Evolutionary conservation across 2,329 filamentous ascomycete genomes (phyloP).

Genomic region (Lithohypha guttulata): DNA sequence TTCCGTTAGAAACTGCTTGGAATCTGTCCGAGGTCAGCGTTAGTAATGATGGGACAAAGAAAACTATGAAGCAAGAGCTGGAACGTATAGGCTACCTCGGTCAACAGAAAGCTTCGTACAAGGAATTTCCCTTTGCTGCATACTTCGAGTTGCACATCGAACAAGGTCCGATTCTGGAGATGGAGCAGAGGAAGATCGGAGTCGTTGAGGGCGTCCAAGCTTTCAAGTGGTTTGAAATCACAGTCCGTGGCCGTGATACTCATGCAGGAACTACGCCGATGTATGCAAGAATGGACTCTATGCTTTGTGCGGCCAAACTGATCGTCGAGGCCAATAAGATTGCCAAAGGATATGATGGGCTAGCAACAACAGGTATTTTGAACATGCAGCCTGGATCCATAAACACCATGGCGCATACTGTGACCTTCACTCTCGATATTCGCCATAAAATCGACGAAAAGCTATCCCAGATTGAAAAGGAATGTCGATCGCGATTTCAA

Average conservation of each 20-base stretch:
- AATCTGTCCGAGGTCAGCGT: conserved; percentile 49
- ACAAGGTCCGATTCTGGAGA: conserved; percentile 66
- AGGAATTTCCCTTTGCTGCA: conserved; percentile 55
- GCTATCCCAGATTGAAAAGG: conserved; percentile 17
- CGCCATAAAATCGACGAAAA: conserved; percentile 14
- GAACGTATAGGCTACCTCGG: conserved; percentile 63
- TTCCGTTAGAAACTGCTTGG: conserved; percentile 53
- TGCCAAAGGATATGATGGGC: conserved; percentile 50
- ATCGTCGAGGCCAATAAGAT: conserved; percentile 57
- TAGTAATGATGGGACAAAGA: conserved; percentile 23
- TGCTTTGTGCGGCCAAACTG: conserved; percentile 58
- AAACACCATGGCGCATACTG: conserved; percentile 42
- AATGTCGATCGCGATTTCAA: conserved; percentile 17
- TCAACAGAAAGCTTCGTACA: conserved; percentile 43
- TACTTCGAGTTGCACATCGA: conserved; percentile 84
- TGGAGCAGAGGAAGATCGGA: conserved; percentile 54
- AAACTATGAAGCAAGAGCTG: conserved; percentile 56
- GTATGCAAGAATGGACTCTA: conserved; percentile 54
- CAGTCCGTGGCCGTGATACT: conserved; percentile 55
- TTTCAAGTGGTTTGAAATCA: conserved; percentile 63
- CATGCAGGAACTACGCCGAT: conserved; percentile 70
- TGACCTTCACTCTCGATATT: conserved; percentile 18
- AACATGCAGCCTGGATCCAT: conserved; percentile 56
- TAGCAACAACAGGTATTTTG: conserved; percentile 62
- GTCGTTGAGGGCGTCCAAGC: conserved; percentile 65